Conservation (phyloP, 495 filamentous ascomycete genomes). For the Copromyces sp. region DNA sequence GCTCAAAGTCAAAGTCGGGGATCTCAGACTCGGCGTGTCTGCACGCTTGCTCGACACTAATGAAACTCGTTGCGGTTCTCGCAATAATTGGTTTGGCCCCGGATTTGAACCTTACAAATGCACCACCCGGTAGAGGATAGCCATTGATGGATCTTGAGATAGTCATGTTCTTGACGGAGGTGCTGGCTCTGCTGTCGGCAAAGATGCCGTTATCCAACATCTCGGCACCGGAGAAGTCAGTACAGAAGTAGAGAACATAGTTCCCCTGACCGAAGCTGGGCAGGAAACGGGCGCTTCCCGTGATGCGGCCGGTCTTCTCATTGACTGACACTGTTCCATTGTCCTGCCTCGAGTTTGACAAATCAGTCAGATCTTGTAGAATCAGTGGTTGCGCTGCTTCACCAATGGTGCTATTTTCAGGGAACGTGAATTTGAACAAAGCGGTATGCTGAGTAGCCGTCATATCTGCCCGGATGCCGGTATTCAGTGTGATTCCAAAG, state of each 20-base stretch:
- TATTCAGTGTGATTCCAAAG: constrained; percentile 51
- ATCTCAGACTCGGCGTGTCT: constrained; percentile 58
- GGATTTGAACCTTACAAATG: constrained; percentile 18
- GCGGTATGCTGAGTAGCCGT: constrained; percentile 54
- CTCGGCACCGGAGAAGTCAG: constrained; percentile 55
- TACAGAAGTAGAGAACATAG: constrained; percentile 54
- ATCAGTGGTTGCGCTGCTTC: constrained; percentile 48
- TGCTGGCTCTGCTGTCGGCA: constrained; percentile 46
- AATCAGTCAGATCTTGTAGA: constrained; percentile 55
- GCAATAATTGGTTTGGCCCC: constrained; percentile 42
- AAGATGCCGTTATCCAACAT: constrained; percentile 58
- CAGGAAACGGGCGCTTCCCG: constrained; percentile 52
- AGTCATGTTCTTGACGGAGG: constrained; percentile 41
- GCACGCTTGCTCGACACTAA: constrained; percentile 56
- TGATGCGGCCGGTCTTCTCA: constrained; percentile 47
- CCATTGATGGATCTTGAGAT: constrained; percentile 51
- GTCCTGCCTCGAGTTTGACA: constrained; percentile 50
- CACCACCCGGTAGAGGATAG: constrained; percentile 50
- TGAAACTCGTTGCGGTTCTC: constrained; percentile 61
- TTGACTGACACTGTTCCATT: constrained; percentile 50
- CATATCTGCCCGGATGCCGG: constrained; percentile 56
- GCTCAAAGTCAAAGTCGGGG: constrained; percentile 54
- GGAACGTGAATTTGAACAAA: constrained; percentile 61
- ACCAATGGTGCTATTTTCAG: constrained; percentile 22
- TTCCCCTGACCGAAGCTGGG: constrained; percentile 60